Conservation (phyloP, 257 asterid species). For the Plantago ovata region DNA sequence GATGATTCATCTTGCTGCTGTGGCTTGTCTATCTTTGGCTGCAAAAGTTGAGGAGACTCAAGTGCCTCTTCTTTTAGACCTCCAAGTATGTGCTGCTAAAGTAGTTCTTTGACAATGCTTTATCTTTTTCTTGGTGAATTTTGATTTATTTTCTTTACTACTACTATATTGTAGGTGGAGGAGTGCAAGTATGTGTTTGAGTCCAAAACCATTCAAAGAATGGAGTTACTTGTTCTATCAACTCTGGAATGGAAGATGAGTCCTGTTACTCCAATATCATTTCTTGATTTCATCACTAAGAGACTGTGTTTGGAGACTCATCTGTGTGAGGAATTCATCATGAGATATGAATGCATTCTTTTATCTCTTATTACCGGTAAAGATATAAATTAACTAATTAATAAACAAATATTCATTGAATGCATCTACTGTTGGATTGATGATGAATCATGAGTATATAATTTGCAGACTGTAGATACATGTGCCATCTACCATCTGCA, state of each 20-base stretch:
- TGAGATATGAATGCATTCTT: conserved; percentile 47
- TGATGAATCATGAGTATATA: no score
- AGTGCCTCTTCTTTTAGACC: conserved; percentile 68
- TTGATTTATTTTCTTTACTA: conserved; percentile 5
- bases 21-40: conserved; percentile 81
- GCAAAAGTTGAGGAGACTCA: conserved; percentile 75
- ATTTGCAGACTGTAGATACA: conserved; percentile 65
- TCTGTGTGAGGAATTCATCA: conserved; percentile 31
- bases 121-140: conserved; percentile 3
- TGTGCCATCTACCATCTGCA: conserved; percentile 61
- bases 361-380: conserved; percentile 47
- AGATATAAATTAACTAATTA: no score
- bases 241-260: conserved; percentile 66
- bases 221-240: conserved; percentile 61
- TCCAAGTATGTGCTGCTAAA: conserved; percentile 52
- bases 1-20: conserved; percentile 74
- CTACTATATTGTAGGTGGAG: conserved; percentile 33
- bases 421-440: no score
- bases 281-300: conserved; percentile 47
- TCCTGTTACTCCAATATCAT: conserved; percentile 54
- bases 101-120: background rate
- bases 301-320: conserved; percentile 35
- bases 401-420: no score
- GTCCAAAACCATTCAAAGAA: conserved; percentile 57
- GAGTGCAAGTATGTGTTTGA: conserved; percentile 48